phyloP scores from a whole-genome alignment of 441 rosid genomes.

The Pelargonium citronellum region DNA sequence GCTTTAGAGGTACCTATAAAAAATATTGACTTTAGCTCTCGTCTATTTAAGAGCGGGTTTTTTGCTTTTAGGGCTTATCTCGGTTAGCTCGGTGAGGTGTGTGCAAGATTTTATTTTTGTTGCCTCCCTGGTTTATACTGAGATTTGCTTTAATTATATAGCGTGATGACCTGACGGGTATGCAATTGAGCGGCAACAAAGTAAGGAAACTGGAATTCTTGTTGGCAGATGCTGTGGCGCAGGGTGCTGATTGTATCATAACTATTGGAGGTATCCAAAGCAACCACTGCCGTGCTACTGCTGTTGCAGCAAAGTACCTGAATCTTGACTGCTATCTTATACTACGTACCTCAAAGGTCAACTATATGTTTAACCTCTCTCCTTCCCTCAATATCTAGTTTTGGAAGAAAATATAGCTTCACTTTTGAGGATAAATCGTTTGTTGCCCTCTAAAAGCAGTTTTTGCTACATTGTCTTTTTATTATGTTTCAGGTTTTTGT shows the following conservation, averaged over 20 bases:
- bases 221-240: constrained; percentile 75
- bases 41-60: too few relatives aligned
- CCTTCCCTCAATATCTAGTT: not conserved
- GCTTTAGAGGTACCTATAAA: too few relatives aligned
- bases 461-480: constrained; percentile 6
- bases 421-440: not conserved
- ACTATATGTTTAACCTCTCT: not conserved
- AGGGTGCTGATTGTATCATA: constrained; percentile 72
- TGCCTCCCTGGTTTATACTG: not conserved
- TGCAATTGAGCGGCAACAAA: constrained; percentile 96
- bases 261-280: constrained; percentile 93
- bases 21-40: too few relatives aligned
- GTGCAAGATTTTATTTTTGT: not conserved
- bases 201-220: constrained; percentile 83
- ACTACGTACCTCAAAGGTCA: constrained; percentile 79
- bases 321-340: constrained; percentile 71
- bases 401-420: not conserved
- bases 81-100: not conserved
- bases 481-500: constrained; percentile 52
- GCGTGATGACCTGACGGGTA: constrained; percentile 85
- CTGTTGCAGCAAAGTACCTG: constrained; percentile 84
- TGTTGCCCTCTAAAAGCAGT: not conserved
- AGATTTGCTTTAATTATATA: constrained; percentile 18
- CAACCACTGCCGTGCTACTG: constrained; percentile 92
- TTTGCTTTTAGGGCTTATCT: not conserved